Base-by-base conservation (phyloP, 169 alveolate genomes). In the Cryptosporidium andersoni region DNA sequence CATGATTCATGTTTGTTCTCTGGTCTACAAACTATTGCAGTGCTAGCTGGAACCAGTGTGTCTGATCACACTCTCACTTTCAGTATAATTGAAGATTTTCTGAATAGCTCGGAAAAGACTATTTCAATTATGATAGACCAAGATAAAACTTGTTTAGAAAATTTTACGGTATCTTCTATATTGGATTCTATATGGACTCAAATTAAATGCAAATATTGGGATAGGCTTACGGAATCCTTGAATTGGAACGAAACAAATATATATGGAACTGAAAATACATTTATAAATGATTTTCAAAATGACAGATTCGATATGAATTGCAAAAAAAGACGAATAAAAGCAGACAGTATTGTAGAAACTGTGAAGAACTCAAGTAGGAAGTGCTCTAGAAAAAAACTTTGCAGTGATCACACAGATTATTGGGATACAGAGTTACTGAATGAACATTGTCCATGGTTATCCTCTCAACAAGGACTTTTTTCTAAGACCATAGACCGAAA, bases 11-110 rank as follows among this genome's bases (percentile, higher is more conserved):
- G 12, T 56, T 3, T 16, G n/a, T 47, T 39, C 9, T 37, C 55
- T 6, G 85, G 60, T 16, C 34, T 74, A 45, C 67, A 58, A 12
- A 51, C 60, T 45, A 43, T 74, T 47, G 85, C 25, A 5, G 67
- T 68, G 6, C 51, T 74, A 6, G 55, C 85, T 11, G 85, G 85
- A 9, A 55, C 85, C n/a, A 74, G 48, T 43, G 25, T 25, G 55
- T 14, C 48, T n/a, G 85, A 74, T 25, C 85, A 74, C 34, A 12
- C 40, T 9, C 40, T 74, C 12, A 16, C 48, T 58, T 60, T 74
- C 43, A 48, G 52, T 12, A 16, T 58, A 25, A 58, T 74, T 45
- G 64, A 74, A 36, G 74, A 74, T 2, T 58, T 74, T 58, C 62
- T 74, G 48, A 55, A 55, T 55, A 9, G 5, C 60, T 58, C 58